Evolutionary conservation across 2,329 filamentous ascomycete genomes (phyloP).

Genomic region (Botrytis porri): DNA sequence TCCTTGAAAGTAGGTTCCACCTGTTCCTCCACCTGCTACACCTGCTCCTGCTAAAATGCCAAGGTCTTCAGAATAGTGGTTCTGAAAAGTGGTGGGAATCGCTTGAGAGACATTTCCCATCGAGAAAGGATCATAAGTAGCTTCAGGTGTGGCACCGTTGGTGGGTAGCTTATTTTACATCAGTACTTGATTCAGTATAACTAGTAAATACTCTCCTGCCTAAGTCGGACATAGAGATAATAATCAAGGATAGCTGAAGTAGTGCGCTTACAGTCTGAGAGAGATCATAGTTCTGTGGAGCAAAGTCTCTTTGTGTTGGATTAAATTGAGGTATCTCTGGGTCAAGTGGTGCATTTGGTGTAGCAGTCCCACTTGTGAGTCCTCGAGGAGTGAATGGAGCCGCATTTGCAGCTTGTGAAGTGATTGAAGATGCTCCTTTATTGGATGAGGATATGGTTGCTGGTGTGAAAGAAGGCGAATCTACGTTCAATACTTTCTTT

Average conservation of each 20-base stretch:
- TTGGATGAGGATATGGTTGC: constrained; percentile 47
- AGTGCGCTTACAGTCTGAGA: constrained; percentile 46
- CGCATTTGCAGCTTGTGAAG: constrained; percentile 85
- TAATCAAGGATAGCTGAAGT: background rate
- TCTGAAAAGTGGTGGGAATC: constrained; percentile 54
- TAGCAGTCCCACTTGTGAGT: constrained; percentile 39
- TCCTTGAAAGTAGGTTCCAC: constrained; percentile 65
- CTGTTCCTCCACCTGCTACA: constrained; percentile 33
- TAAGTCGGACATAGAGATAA: background rate
- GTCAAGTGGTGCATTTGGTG: constrained; percentile 34
- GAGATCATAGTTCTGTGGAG: constrained; percentile 53
- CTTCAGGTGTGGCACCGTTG: constrained; percentile 51
- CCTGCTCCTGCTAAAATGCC: constrained; percentile 42
- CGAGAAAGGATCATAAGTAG: constrained; percentile 64
- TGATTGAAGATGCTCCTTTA: constrained; percentile 72
- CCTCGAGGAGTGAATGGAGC: constrained; percentile 78
- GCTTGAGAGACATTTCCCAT: constrained; percentile 54
- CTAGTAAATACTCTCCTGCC: background rate
- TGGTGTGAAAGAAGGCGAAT: constrained; percentile 93
- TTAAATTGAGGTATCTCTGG: constrained; percentile 51
- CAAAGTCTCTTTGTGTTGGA: constrained; percentile 57
- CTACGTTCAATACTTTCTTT: constrained; percentile 86
- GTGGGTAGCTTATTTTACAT: constrained; percentile 39
- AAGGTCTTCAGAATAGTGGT: constrained; percentile 75
- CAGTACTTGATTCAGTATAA: constrained; percentile 19